These are phyloP conservation scores for Dryas drummondii DNA, from an alignment of 306 rosid genomes.

Conservation along the genomic window DNA sequence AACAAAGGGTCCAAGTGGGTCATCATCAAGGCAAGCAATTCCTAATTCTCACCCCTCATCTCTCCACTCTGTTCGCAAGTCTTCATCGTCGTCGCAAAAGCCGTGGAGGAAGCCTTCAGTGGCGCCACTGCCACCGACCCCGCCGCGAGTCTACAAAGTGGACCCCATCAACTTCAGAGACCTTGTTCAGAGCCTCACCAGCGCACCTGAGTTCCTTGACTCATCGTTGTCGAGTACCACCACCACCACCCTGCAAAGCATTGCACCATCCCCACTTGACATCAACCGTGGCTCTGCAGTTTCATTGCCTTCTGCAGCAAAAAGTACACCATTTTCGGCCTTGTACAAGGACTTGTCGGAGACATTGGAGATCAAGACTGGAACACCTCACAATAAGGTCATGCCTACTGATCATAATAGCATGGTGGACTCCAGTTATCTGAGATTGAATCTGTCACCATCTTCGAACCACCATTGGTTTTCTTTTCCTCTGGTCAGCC, in stretches of 20 bases:
- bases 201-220: conserved; percentile 52
- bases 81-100: conserved; percentile 30
- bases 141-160: conserved; percentile 63
- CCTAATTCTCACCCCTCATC: conserved; percentile 23
- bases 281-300: not conserved
- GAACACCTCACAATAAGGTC: not conserved
- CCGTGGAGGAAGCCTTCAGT: conserved; percentile 59
- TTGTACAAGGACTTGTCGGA: conserved; percentile 39
- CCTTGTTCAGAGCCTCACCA: conserved; percentile 75
- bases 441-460: conserved; percentile 48
- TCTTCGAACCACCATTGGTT: conserved; percentile 45
- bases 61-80: conserved; percentile 50
- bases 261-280: conserved; percentile 30
- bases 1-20: not conserved
- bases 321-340: conserved; percentile 12
- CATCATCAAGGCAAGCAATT: conserved; percentile 7
- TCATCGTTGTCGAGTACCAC: conserved; percentile 7
- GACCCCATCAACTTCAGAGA: conserved; percentile 69
- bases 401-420: not conserved
- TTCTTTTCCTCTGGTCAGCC: conserved; percentile 41
- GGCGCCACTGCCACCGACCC: conserved; percentile 53
- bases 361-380: conserved; percentile 21
- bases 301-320: not conserved
- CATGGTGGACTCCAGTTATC: conserved; percentile 21
- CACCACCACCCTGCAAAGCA: conserved; percentile 22